Base-by-base conservation (phyloP, 805 yeast genomes). In the Yamadazyma ubonensis region DNA sequence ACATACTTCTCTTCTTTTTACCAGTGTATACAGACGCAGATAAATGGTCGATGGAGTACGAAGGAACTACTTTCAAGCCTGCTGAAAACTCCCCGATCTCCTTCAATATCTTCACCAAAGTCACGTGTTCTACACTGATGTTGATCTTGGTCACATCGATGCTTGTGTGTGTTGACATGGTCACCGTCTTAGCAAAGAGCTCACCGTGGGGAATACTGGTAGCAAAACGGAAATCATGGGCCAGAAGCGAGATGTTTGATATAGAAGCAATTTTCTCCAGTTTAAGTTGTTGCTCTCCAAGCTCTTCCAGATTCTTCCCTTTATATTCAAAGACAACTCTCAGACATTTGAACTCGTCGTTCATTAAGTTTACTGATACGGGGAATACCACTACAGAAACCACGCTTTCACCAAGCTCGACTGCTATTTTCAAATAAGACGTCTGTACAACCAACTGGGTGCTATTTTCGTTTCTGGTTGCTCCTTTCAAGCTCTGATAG, bases 311-410 rank as follows among this genome's bases (percentile, higher is more conserved):
- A n/a, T n/a, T n/a, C n/a, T n/a, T n/a, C n/a, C n/a, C n/a, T n/a
- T n/a, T n/a, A n/a, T 31, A 15, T 1, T 41, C 45, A 7, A 47
- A 2, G 7, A 16, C 15, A 2, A 47, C 33, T 42, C 34, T 64
- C 65, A 5, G 63, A 63, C 5, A 73, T 52, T 3, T 55, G 8
- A 75, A 36, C 3, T 51, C 52, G 4, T 62, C 59, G 4, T 55
- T 54, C 0, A 50, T 36, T 7, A 73, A 62, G 35, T 67, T 69
- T 44, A 53, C 73, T 0, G 75, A 64, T 1, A 78, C 45, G 1
- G 84, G 83, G 8, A 68, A 59, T 0, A 75, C 38, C 2, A 61
- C 55, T 0, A 56, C 22, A 19, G 50, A 55, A 4, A 75, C 19
- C 0, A 19, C 25, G 0, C 48, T 38, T 1, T 34, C 33, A 4